Evolutionary conservation across 2,329 filamentous ascomycete species (phyloP).

Genomic region (Phaeomoniella chlamydospora): DNA sequence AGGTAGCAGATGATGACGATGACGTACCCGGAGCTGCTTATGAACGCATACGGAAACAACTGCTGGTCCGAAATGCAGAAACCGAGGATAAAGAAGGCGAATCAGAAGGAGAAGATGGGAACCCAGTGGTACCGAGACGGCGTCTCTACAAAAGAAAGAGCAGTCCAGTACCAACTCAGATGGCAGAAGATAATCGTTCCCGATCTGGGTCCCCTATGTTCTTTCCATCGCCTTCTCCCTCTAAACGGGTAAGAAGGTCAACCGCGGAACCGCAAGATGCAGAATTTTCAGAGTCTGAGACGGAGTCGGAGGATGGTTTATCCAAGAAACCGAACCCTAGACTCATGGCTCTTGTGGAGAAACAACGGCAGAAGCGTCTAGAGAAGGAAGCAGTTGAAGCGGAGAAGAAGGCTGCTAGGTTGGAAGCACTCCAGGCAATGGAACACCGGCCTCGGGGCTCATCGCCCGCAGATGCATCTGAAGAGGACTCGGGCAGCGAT

Average conservation of each 20-base stretch:
- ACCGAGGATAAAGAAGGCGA: conserved; percentile 6
- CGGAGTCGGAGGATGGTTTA: conserved; percentile 10
- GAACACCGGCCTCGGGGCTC: conserved; percentile 10
- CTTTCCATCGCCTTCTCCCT: conserved; percentile 20
- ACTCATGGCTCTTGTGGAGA: conserved; percentile 57
- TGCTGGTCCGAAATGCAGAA: conserved; percentile 2
- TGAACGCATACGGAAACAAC: conserved; percentile 28
- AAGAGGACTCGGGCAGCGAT: conserved; percentile 40
- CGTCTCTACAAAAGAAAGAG: conserved; percentile 17
- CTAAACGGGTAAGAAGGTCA: conserved; percentile 7
- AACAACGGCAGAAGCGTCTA: conserved; percentile 57
- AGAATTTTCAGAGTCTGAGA: conserved; percentile 10
- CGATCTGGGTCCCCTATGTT: conserved; percentile 27
- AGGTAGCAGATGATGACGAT: conserved; percentile 14
- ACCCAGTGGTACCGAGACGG: conserved; percentile 16
- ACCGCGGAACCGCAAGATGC: conserved; percentile 12
- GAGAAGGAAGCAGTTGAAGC: conserved; percentile 46
- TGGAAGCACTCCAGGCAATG: conserved; percentile 21
- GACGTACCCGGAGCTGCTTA: conserved; percentile 12
- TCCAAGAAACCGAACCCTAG: conserved; percentile 23
- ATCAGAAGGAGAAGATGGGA: conserved; percentile 14
- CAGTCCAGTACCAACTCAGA: conserved; percentile 14
- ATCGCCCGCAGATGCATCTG: conserved; percentile 24
- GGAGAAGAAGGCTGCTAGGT: conserved; percentile 22
- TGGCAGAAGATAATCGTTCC: conserved; percentile 12